Evolutionary conservation across 176 grass and related monocot species (phyloP), one percentile per base, ranked within the genome.

Genomic region (Rhynchospora tenuis): DNA sequence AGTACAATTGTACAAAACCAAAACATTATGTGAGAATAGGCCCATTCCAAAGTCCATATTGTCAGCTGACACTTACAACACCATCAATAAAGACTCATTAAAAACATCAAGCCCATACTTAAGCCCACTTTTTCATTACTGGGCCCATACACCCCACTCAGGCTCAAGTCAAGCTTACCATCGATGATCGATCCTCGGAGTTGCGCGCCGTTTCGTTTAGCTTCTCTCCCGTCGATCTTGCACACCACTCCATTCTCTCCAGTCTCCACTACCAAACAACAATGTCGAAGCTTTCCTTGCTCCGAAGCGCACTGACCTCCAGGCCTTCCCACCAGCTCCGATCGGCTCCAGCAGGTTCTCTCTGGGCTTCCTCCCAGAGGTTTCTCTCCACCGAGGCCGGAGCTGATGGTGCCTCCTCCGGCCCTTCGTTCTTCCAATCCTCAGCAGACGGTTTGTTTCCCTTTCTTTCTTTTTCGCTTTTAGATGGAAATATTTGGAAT

Each of bases 391-490:
- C 68, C 27, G 73, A 86, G 52, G 88, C 51, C n/a, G 67, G 83
- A 69, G 14, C 68, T 13, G 42, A 3, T 45, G 23, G 22, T 17
- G 64, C 83, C 66, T 46, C 63, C 63, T 71, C 56, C 89, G 74
- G 79, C 1, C 73, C 86, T 31, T 47, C 84, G 57, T 86, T 89
- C 57, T 29, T 85, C 69, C 80, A 78, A 59, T 56, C 80, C 20
- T 85, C 89, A 45, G 13, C 19, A 9, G 80, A 88, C 77, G 92
- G 89, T 94, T 79, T 3, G 61, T 47, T 19, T 20, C 73, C 1
- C 20, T 67, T 80, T 19, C 58, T 56, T 42, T 9, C 55, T 43
- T 9, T 65, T 74, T 15, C 4, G 46, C 44, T 51, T 74, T 51
- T 74, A 20, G 46, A 15, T 22, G 4, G 45, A 12, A 52, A 15